A percentile compares a stretch with the other conserved stretches of the same genome.
Evolutionary conservation across 1,284 basidiomycete species (phyloP).

Genomic region (Moesziomyces antarcticus): DNA sequence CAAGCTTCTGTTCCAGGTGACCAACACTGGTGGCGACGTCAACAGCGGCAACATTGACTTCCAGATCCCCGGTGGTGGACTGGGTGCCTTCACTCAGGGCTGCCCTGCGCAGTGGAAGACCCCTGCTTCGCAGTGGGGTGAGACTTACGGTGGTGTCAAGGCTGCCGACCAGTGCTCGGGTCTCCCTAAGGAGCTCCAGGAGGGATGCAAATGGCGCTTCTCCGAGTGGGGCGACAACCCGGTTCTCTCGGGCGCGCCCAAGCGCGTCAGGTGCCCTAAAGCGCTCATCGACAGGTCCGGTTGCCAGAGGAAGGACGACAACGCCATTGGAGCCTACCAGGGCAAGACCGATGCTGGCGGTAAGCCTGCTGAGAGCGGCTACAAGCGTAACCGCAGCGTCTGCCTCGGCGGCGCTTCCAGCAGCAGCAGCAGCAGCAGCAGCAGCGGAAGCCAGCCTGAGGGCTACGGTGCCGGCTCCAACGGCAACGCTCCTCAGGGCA

Average conservation of each 20-base stretch:
- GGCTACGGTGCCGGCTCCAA: background rate
- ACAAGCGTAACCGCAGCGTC: slow-evolving; percentile 42
- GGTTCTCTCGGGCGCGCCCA: slow-evolving; percentile 13
- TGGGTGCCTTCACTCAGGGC: slow-evolving; percentile 34
- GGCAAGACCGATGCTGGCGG: slow-evolving; percentile 12
- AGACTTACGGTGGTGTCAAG: slow-evolving; percentile 22
- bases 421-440: background rate
- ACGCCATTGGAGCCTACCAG: slow-evolving; percentile 12
- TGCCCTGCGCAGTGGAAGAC: slow-evolving; percentile 32
- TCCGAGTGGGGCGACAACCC: slow-evolving; percentile 37
- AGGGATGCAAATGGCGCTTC: slow-evolving; percentile 40
- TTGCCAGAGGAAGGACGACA: slow-evolving; percentile 47
- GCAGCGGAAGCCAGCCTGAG: slow-evolving; percentile 1
- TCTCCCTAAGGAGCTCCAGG: slow-evolving; percentile 26
- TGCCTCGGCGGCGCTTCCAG: slow-evolving; percentile 15
- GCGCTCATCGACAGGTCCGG: slow-evolving; percentile 42
- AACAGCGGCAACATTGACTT: slow-evolving; percentile 35
- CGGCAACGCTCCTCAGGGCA: background rate
- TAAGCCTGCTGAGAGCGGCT: slow-evolving; percentile 14
- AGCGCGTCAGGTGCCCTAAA: slow-evolving; percentile 37
- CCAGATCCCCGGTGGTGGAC: slow-evolving; percentile 44
- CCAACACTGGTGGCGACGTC: slow-evolving; percentile 37
- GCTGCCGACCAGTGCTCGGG: slow-evolving; percentile 6
- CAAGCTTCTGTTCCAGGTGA: slow-evolving; percentile 44
- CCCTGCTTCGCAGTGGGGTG: slow-evolving; percentile 17